These are phyloP conservation scores for Cordyceps farinosa DNA, from an alignment of 2,329 filamentous ascomycete genomes.

Conservation along the genomic window DNA sequence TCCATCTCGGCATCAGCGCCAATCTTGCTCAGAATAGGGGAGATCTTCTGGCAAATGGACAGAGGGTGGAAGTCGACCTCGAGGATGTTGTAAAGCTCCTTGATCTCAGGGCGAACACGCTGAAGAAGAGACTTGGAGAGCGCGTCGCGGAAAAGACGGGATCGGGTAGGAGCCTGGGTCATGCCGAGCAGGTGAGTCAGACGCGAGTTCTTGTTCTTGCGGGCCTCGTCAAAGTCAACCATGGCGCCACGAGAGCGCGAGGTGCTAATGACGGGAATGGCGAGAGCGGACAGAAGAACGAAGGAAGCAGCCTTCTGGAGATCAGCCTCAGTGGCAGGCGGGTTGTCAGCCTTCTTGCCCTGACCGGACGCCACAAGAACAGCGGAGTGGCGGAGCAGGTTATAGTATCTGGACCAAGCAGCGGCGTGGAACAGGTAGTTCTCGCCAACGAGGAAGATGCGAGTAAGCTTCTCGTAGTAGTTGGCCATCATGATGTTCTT, in stretches of 20 bases:
- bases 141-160: constrained; percentile 90
- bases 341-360: constrained; percentile 91
- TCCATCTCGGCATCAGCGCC: constrained; percentile 93
- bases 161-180: constrained; percentile 81
- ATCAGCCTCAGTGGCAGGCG: constrained; percentile 81
- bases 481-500: constrained; percentile 99
- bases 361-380: constrained; percentile 78
- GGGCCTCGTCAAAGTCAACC: constrained; percentile 93
- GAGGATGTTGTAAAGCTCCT: constrained; percentile 95
- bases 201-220: constrained; percentile 98
- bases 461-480: constrained; percentile 98
- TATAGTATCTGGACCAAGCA: constrained; percentile 96
- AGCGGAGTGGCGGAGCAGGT: constrained; percentile 86
- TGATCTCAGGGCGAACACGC: constrained; percentile 89
- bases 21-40: constrained; percentile 90
- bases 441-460: constrained; percentile 97
- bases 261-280: constrained; percentile 99
- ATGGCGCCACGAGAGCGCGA: constrained; percentile 92
- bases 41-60: constrained; percentile 98
- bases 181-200: constrained; percentile 95
- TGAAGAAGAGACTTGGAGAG: constrained; percentile 92
- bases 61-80: constrained; percentile 99
- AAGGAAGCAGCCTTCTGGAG: constrained; percentile 94
- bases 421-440: constrained; percentile 99
- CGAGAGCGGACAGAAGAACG: constrained; percentile 87